Evolutionary conservation across 139 green algal species (phyloP).

Genomic region (Marvania coccoides): DNA sequence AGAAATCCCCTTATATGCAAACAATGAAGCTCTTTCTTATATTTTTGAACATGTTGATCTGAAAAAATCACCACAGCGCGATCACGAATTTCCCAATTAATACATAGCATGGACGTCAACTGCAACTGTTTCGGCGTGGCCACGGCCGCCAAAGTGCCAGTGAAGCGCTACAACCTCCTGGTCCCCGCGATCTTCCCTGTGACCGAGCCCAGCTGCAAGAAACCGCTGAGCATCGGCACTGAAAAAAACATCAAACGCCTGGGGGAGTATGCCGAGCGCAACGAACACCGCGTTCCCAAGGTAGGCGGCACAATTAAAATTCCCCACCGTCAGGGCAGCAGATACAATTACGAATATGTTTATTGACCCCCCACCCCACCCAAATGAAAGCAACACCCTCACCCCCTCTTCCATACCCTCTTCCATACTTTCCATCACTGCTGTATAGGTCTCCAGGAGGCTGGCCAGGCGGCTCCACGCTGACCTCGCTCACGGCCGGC

Average conservation of each 20-base stretch:
- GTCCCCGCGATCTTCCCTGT: slow-evolving; percentile 49
- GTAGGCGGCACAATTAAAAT: background rate
- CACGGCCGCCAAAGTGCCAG: slow-evolving; percentile 23
- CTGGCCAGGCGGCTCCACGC: slow-evolving; percentile 30
- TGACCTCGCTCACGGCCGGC: slow-evolving; percentile 20
- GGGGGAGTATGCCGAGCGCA: slow-evolving; percentile 43
- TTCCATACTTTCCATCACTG: background rate
- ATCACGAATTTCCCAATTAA: background rate
- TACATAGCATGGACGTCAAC: slow-evolving; percentile 14
- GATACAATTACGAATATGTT: background rate
- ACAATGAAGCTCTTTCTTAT: background rate
- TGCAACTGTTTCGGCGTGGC: slow-evolving; percentile 52
- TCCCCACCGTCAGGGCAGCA: too few species aligned
- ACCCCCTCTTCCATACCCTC: too few species aligned
- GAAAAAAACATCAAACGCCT: slow-evolving; percentile 46
- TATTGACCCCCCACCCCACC: too few species aligned
- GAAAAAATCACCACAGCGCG: background rate
- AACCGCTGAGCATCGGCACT: slow-evolving; percentile 10
- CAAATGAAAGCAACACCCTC: background rate
- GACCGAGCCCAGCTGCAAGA: slow-evolving; percentile 17
- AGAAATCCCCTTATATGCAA: background rate
- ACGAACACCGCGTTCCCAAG: slow-evolving; percentile 42
- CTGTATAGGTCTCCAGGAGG: slow-evolving; percentile 38
- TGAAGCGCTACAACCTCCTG: slow-evolving; percentile 57
- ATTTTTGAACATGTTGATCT: background rate